Percentiles rank a stretch among this genome's conserved stretches.
Conservation (phyloP, 108 stramenopile genomes). For the Schizochytrium sp. region DNA sequence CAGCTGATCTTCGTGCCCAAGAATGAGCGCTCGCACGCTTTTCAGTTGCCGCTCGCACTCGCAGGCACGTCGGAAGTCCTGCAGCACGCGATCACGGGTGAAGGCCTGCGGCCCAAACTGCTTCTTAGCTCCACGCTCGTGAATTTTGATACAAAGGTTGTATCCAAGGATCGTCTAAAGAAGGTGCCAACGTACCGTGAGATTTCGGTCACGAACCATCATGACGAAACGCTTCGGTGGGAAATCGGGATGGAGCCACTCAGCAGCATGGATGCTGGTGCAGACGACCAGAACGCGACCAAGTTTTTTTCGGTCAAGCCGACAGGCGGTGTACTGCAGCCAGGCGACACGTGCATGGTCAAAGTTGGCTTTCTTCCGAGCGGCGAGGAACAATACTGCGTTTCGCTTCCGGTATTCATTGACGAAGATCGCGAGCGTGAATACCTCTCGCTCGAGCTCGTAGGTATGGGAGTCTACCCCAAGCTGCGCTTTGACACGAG, state of each 20-base stretch:
- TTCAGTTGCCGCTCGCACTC: slow-evolving; percentile 37
- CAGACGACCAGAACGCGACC: not conserved
- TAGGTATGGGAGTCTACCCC: slow-evolving; percentile 46
- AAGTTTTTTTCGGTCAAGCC: slow-evolving; percentile 42
- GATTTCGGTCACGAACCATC: slow-evolving; percentile 35
- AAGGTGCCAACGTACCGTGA: slow-evolving; percentile 37
- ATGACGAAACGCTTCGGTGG: slow-evolving; percentile 27
- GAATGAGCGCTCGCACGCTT: slow-evolving; percentile 25
- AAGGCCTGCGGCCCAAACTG: slow-evolving; percentile 30
- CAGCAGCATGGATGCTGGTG: not conserved
- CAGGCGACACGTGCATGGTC: slow-evolving; percentile 38
- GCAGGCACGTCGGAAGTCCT: slow-evolving; percentile 19
- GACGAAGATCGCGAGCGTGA: not conserved
- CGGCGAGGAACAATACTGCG: slow-evolving; percentile 15
- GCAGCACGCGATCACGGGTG: slow-evolving; percentile 14
- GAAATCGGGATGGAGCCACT: slow-evolving; percentile 25
- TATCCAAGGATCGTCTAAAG: slow-evolving; percentile 34
- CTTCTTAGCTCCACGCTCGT: not conserved
- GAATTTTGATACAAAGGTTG: slow-evolving; percentile 41
- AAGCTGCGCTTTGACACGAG: slow-evolving; percentile 32
- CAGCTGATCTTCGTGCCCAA: slow-evolving; percentile 34
- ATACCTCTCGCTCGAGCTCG: slow-evolving; percentile 25
- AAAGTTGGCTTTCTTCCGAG: slow-evolving; percentile 37
- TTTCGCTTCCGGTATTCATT: not conserved
- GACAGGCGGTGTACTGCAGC: slow-evolving; percentile 32